phyloP scores from a whole-genome alignment of 2,329 filamentous ascomycete genomes.

The Fusarium sacchari region DNA sequence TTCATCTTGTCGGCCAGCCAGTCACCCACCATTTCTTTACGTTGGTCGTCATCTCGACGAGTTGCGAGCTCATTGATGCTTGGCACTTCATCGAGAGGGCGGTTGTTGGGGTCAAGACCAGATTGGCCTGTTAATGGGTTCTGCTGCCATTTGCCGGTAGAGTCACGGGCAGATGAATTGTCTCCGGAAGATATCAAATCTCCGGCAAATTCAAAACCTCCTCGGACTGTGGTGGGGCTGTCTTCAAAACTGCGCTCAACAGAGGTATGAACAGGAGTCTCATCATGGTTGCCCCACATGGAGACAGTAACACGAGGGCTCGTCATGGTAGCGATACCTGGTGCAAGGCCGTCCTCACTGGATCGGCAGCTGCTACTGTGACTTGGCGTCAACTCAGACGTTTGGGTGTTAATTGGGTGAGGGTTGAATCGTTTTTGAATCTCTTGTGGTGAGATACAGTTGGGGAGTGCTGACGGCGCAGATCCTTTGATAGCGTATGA shows the following conservation, averaged over 20 bases:
- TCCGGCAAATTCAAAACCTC: constrained; percentile 52
- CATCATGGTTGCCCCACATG: constrained; percentile 60
- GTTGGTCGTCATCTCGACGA: constrained; percentile 55
- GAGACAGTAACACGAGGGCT: constrained; percentile 68
- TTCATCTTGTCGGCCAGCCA: constrained; percentile 58
- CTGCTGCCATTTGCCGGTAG: constrained; percentile 54
- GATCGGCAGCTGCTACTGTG: constrained; percentile 61
- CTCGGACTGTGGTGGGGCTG: constrained; percentile 49
- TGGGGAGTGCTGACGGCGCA: constrained; percentile 41
- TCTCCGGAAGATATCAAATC: constrained; percentile 50
- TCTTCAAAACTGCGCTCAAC: constrained; percentile 55
- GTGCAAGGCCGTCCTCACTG: constrained; percentile 59
- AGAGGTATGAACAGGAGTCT: constrained; percentile 49
- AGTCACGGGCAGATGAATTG: constrained; percentile 49
- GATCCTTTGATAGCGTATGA: constrained; percentile 41
- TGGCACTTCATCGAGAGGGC: constrained; percentile 55
- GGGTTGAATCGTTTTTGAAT: constrained; percentile 54
- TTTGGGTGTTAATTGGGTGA: constrained; percentile 43
- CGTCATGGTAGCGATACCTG: constrained; percentile 54
- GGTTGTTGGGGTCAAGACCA: constrained; percentile 60
- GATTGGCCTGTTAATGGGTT: constrained; percentile 53
- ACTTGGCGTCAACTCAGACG: constrained; percentile 59
- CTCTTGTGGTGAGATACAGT: constrained; percentile 55
- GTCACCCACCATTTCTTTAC: constrained; percentile 60
- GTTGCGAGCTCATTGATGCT: constrained; percentile 62